Evolutionary conservation across 108 stramenopile species (phyloP), one percentile per base, ranked within the genome.

Genomic region (Mayamaea pseudoterrestris): DNA sequence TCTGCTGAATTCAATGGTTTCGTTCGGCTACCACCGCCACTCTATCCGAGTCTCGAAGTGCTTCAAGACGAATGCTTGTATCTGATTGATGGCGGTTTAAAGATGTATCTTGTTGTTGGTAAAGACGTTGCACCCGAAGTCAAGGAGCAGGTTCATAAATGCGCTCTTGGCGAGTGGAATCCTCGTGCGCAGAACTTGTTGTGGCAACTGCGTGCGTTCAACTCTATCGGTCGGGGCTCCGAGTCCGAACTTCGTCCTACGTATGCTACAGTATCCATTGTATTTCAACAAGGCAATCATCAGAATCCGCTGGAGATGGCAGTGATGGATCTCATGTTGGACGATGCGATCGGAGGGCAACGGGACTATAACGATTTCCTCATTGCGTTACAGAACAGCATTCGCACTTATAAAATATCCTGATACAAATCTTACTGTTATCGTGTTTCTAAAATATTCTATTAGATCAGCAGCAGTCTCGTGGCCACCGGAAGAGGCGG

Each of bases 41-140:
- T 60, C 18, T 60, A 63, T 24, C 73, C 76, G 17, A 74, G 69
- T 28, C 71, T 77, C 28, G 52, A 69, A 30, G 60, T 57, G 14
- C 44, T 81, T 31, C 58, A 61, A 41, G 73, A 72, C 17, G 71
- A 65, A 53, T 73, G 68, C 18, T 50, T 81, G 37, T 81, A 81
- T 41, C 47, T 81, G 11, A 55, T 76, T 30, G 81, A 83, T 50
- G 68, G 59, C 53, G 71, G 74, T 22, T 63, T 69, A 27, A 40
- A 42, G 2, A 63, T 78, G 27, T 76, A 69, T 47, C 28, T 79
- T 1, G 76, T 61, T 20, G 36, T 83, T 40, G 77, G 77, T 5
- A 62, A 55, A 20, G 49, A 65, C 47, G 81, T 69, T 16, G 46
- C 57, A 0, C 47, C 52, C 23, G 68, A 69, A 14, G 39, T 26